Evolutionary conservation across 768 basidiomycete species (phyloP).

Genomic region (Boletus patriciae): DNA sequence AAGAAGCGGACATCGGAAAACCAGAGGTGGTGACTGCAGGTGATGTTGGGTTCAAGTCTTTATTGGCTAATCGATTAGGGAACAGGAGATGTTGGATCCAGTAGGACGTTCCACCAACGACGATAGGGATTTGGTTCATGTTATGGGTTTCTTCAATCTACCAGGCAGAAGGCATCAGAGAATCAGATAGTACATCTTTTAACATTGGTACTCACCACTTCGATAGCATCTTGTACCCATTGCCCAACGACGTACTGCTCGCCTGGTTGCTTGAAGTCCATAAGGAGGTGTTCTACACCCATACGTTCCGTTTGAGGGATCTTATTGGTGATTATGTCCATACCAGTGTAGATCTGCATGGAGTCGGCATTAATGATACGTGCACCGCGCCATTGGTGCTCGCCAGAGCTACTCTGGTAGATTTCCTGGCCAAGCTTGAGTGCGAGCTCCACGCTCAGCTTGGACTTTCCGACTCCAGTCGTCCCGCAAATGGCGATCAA

Average conservation of each 20-base stretch:
- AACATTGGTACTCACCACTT: constrained; percentile 53
- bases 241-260: constrained; percentile 85
- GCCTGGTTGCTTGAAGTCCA: constrained; percentile 84
- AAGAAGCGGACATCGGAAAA: constrained; percentile 34
- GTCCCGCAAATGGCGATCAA: constrained; percentile 89
- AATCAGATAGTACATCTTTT: not conserved
- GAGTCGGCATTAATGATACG: constrained; percentile 94
- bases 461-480: constrained; percentile 95
- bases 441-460: constrained; percentile 86
- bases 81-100: constrained; percentile 97
- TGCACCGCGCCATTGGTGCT: constrained; percentile 54
- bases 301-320: constrained; percentile 70
- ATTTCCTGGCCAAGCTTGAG: constrained; percentile 46
- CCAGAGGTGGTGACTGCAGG: not conserved
- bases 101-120: constrained; percentile 95
- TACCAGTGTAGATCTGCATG: constrained; percentile 93
- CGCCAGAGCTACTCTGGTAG: constrained; percentile 8
- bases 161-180: not conserved
- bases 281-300: constrained; percentile 84
- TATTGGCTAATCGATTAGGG: constrained; percentile 61
- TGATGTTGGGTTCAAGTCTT: constrained; percentile 17
- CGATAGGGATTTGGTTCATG: constrained; percentile 70
- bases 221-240: constrained; percentile 83
- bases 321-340: constrained; percentile 96
- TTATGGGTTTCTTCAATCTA: constrained; percentile 77